Conservation (phyloP, 805 yeast genomes). For the Metschnikowia cerradonensis region DNA sequence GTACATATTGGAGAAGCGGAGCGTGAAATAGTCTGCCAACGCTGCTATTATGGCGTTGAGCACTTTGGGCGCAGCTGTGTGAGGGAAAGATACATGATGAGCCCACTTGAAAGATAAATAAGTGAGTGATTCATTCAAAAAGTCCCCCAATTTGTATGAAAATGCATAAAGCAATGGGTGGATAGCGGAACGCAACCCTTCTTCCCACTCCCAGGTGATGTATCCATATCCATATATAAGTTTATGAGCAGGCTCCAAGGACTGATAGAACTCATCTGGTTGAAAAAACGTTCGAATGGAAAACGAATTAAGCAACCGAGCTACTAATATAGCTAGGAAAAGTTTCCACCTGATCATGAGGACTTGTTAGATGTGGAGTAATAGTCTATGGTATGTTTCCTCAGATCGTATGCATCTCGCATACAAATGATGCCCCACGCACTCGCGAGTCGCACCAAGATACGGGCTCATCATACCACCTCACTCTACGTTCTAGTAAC, state of each 20-base stretch:
- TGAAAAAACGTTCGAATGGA: conserved; percentile 77
- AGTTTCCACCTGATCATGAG: background rate
- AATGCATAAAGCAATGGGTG: conserved; percentile 72
- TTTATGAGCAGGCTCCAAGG: conserved; percentile 85
- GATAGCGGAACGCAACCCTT: conserved; percentile 67
- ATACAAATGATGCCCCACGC: background rate
- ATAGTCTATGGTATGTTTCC: background rate
- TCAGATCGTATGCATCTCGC: background rate
- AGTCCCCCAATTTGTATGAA: conserved; percentile 33
- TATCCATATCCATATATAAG: conserved; percentile 75
- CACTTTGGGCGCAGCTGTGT: conserved; percentile 52
- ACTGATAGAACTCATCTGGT: conserved; percentile 94
- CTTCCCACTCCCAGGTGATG: conserved; percentile 92
- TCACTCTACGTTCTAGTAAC: background rate
- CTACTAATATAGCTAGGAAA: conserved; percentile 20
- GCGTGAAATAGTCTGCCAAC: conserved; percentile 61
- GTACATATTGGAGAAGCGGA: conserved; percentile 41
- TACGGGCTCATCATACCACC: background rate
- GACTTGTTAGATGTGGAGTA: background rate
- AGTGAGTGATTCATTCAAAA: conserved; percentile 5
- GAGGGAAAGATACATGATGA: conserved; percentile 15
- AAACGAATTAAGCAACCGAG: conserved; percentile 62
- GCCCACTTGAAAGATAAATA: background rate
- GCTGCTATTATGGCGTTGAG: conserved; percentile 69
- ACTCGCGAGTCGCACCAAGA: background rate